Percentiles rank a stretch among this genome's conserved stretches.
Conservation (phyloP, 352 stramenopile species). For the Phytopythium cucurbitacearum region DNA sequence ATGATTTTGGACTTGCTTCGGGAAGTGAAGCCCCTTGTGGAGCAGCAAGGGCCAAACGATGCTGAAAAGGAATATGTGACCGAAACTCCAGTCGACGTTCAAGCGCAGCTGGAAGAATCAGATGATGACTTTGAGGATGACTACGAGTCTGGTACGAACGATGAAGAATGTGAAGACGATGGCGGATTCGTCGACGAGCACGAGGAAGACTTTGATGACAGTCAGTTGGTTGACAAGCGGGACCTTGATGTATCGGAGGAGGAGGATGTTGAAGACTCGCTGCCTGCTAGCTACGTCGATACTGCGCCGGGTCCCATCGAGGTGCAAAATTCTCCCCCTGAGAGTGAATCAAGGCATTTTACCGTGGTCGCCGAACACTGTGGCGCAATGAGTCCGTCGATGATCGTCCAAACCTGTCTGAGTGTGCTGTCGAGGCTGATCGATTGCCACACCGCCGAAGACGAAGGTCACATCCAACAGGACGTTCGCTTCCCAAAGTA, state of each 20-base stretch:
- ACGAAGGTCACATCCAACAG: constrained; percentile 77
- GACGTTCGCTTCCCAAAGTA: constrained; percentile 79
- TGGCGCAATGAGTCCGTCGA: constrained; percentile 74
- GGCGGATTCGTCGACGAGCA: constrained; percentile 32
- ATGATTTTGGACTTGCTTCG: constrained; percentile 74
- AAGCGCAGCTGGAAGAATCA: constrained; percentile 52
- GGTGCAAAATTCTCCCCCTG: constrained; percentile 17
- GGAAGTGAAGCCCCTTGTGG: constrained; percentile 75
- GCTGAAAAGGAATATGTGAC: constrained; percentile 70
- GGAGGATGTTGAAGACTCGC: constrained; percentile 40
- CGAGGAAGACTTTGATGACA: constrained; percentile 30
- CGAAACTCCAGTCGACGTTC: constrained; percentile 44
- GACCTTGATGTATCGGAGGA: constrained; percentile 74
- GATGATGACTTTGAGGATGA: constrained; percentile 48
- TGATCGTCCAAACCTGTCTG: constrained; percentile 87
- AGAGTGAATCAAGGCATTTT: constrained; percentile 47
- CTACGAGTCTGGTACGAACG: constrained; percentile 23
- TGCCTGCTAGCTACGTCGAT: constrained; percentile 24
- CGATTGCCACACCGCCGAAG: constrained; percentile 77
- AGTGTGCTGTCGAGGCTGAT: constrained; percentile 79
- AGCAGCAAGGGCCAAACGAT: constrained; percentile 57
- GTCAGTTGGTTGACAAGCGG: constrained; percentile 37
- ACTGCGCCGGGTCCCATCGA: constrained; percentile 31
- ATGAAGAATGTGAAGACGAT: constrained; percentile 39
- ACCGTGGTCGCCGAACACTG: constrained; percentile 76